Conservation (phyloP, 257 asterid species). For the Verbena officinalis region DNA sequence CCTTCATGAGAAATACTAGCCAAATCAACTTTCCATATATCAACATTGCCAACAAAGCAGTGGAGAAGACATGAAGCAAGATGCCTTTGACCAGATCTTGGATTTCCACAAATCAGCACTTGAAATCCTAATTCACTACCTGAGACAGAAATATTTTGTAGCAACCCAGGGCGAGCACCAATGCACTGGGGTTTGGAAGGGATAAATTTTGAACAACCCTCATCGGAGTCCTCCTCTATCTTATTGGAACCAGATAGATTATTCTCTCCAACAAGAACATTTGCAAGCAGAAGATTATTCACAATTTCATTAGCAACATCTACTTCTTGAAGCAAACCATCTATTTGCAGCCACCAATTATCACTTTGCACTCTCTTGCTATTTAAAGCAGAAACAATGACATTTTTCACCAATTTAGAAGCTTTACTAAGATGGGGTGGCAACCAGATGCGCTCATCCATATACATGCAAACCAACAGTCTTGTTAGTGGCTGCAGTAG, state of each 20-base stretch:
- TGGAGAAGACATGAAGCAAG: constrained; percentile 94
- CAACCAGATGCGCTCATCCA: constrained; percentile 84
- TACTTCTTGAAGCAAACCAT: constrained; percentile 70
- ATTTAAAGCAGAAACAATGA: constrained; percentile 59
- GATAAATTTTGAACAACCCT: constrained; percentile 37
- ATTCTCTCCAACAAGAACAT: constrained; percentile 56
- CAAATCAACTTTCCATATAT: constrained; percentile 84
- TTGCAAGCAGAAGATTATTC: constrained; percentile 52
- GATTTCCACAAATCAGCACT: constrained; percentile 78
- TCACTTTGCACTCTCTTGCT: constrained; percentile 48
- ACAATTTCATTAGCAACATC: constrained; percentile 60
- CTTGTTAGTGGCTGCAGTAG: constrained; percentile 70
- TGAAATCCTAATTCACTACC: constrained; percentile 73
- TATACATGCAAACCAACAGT: constrained; percentile 61
- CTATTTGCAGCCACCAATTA: constrained; percentile 76
- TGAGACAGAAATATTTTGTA: constrained; percentile 35
- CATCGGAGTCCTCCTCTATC: constrained; percentile 44
- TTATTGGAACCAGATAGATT: constrained; percentile 37
- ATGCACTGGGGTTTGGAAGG: constrained; percentile 52
- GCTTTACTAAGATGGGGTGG: constrained; percentile 72
- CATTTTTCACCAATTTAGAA: constrained; percentile 58
- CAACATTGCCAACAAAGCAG: constrained; percentile 81
- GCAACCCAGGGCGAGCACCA: constrained; percentile 57
- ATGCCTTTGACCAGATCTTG: constrained; percentile 91
- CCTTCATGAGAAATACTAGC: constrained; percentile 94